These are phyloP conservation scores for Ambrosia artemisiifolia DNA, from an alignment of 129 eudicot genomes.

Conservation along the genomic window DNA sequence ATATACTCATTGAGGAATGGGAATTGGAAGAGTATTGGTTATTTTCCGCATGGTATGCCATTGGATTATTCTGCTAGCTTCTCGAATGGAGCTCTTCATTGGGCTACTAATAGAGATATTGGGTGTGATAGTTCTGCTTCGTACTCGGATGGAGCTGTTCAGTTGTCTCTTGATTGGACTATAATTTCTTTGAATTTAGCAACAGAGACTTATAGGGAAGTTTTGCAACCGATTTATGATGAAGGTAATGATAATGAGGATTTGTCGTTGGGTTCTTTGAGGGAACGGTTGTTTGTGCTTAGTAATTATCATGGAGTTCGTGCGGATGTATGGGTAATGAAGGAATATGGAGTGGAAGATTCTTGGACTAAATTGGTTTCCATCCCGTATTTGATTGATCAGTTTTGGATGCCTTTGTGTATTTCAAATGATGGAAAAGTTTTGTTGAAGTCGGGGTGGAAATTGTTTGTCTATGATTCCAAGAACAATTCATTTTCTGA, in stretches of 20 bases:
- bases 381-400: slow-evolving; percentile 38
- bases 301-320: slow-evolving; percentile 21
- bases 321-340: slow-evolving; percentile 64
- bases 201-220: slow-evolving; percentile 33
- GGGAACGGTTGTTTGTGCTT: slow-evolving; percentile 45
- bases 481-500: slow-evolving; percentile 21
- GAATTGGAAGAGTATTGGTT: slow-evolving; percentile 45
- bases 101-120: slow-evolving; percentile 34
- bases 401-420: slow-evolving; percentile 32
- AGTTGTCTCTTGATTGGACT: slow-evolving; percentile 22
- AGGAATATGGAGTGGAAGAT: slow-evolving; percentile 56
- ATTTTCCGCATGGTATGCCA: slow-evolving; percentile 38
- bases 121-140: slow-evolving; percentile 25
- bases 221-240: slow-evolving; percentile 41
- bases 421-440: slow-evolving; percentile 43
- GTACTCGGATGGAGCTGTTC: background rate
- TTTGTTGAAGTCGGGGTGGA: slow-evolving; percentile 28
- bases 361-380: slow-evolving; percentile 66
- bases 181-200: slow-evolving; percentile 49
- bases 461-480: slow-evolving; percentile 37
- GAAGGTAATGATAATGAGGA: slow-evolving; percentile 28
- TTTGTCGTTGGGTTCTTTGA: slow-evolving; percentile 38
- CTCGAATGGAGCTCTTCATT: slow-evolving; percentile 54
- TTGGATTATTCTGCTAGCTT: slow-evolving; percentile 36
- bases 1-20: slow-evolving; percentile 41